These are phyloP conservation scores for Scortechinia acanthostroma DNA, from an alignment of 2,329 filamentous ascomycete genomes.

Conservation along the genomic window DNA sequence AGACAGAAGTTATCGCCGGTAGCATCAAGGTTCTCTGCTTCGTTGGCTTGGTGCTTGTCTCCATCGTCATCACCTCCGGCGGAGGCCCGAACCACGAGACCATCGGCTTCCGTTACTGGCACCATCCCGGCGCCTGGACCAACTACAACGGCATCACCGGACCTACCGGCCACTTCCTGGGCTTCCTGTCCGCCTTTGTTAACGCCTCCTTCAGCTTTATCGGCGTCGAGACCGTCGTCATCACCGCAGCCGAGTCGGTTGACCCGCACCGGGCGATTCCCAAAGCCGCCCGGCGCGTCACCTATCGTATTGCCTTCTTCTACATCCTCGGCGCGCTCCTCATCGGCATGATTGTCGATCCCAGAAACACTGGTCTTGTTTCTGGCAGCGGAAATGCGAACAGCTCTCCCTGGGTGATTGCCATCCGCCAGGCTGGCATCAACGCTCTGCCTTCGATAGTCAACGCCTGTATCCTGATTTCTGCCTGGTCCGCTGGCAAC, in stretches of 20 bases:
- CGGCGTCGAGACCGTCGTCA: slow-evolving; percentile 6
- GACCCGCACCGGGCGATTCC: slow-evolving; percentile 9
- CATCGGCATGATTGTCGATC: slow-evolving; percentile 9
- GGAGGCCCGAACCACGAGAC: slow-evolving; percentile 8
- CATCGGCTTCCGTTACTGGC: slow-evolving; percentile 10
- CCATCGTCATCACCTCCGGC: slow-evolving; percentile 9
- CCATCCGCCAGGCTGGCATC: slow-evolving; percentile 21
- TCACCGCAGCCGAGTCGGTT: slow-evolving; percentile 8
- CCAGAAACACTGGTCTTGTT: slow-evolving; percentile 3
- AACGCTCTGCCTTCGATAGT: slow-evolving; percentile 19
- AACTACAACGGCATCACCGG: slow-evolving; percentile 9
- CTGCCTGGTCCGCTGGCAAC: slow-evolving; percentile 28
- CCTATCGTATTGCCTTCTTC: slow-evolving; percentile 9
- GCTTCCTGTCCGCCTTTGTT: slow-evolving; percentile 9
- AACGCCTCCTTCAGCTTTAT: slow-evolving; percentile 4
- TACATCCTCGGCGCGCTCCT: slow-evolving; percentile 9
- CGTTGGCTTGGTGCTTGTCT: slow-evolving; percentile 8
- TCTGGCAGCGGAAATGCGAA: slow-evolving; percentile 12
- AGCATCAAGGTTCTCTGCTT: slow-evolving; percentile 8
- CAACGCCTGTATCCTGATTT: slow-evolving; percentile 22
- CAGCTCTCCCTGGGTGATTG: slow-evolving; percentile 23
- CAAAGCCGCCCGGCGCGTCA: slow-evolving; percentile 8
- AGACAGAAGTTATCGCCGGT: background rate
- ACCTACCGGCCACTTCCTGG: slow-evolving; percentile 8
- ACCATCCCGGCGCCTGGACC: slow-evolving; percentile 8